Conservation (phyloP, 768 basidiomycete species). For the Amyloporia xantha region DNA sequence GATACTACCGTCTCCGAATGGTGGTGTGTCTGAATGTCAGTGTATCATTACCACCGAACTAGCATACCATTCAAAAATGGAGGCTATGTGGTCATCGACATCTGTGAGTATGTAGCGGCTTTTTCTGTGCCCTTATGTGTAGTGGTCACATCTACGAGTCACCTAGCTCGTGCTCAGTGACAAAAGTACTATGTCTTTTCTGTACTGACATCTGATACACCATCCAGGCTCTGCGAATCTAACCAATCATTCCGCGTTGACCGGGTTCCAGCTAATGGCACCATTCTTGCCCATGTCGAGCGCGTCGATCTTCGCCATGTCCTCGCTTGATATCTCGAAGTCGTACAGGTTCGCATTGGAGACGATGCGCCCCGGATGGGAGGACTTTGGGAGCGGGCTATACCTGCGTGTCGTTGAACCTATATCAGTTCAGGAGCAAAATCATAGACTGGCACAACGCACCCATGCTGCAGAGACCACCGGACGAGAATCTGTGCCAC, state of each 20-base stretch:
- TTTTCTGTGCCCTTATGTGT: too few species aligned
- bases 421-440: not conserved
- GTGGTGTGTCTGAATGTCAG: too few species aligned
- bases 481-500: constrained; percentile 78
- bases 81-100: too few species aligned
- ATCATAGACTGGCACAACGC: constrained; percentile 16
- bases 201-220: too few species aligned
- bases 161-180: too few species aligned
- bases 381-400: constrained; percentile 44
- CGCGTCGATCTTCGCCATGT: constrained; percentile 37
- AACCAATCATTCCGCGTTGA: constrained; percentile 25
- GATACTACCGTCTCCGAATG: too few species aligned
- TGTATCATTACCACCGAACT: too few species aligned
- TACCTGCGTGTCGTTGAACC: constrained; percentile 26
- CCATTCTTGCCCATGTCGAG: constrained; percentile 41
- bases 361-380: constrained; percentile 33
- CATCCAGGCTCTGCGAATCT: too few species aligned
- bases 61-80: too few species aligned
- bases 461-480: constrained; percentile 87
- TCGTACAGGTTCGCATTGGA: constrained; percentile 42
- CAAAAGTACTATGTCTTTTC: too few species aligned
- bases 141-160: too few species aligned
- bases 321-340: constrained; percentile 37
- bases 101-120: too few species aligned
- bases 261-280: constrained; percentile 44